These are phyloP conservation scores for Cystobasidium sp. DNA, from an alignment of 1,284 basidiomycete species.

Conservation along the genomic window DNA sequence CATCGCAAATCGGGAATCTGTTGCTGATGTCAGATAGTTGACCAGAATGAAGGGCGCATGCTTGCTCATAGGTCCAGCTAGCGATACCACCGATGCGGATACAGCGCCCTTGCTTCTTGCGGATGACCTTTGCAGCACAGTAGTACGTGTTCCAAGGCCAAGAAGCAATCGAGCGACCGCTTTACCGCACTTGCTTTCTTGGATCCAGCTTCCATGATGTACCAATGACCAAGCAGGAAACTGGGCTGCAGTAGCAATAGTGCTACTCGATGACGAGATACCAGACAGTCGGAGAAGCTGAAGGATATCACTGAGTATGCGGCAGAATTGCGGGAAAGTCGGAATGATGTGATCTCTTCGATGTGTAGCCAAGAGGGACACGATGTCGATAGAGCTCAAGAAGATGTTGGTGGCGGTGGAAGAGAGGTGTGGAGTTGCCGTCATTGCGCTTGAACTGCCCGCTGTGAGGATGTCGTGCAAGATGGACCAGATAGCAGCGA, in stretches of 20 bases:
- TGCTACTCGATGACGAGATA: constrained; percentile 27
- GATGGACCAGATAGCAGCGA: constrained; percentile 45
- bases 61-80: constrained; percentile 51
- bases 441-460: background rate
- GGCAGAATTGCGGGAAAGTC: constrained; percentile 48
- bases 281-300: constrained; percentile 45
- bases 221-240: constrained; percentile 50
- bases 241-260: constrained; percentile 1
- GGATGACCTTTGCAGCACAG: constrained; percentile 28
- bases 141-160: constrained; percentile 49
- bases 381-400: constrained; percentile 40
- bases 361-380: constrained; percentile 49
- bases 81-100: constrained; percentile 25
- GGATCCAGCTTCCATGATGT: constrained; percentile 38
- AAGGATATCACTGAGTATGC: constrained; percentile 42
- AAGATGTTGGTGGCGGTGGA: constrained; percentile 32
- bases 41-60: constrained; percentile 53
- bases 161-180: constrained; percentile 48
- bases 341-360: constrained; percentile 50
- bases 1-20: constrained; percentile 43
- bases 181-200: constrained; percentile 37
- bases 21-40: constrained; percentile 50
- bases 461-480: constrained; percentile 35
- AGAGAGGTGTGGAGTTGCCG: background rate
- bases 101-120: constrained; percentile 28